Percentiles rank a stretch among this genome's conserved stretches.
Evolutionary conservation across 2,329 filamentous ascomycete genomes (phyloP).

Genomic region (Ophiostoma triangulosporum): DNA sequence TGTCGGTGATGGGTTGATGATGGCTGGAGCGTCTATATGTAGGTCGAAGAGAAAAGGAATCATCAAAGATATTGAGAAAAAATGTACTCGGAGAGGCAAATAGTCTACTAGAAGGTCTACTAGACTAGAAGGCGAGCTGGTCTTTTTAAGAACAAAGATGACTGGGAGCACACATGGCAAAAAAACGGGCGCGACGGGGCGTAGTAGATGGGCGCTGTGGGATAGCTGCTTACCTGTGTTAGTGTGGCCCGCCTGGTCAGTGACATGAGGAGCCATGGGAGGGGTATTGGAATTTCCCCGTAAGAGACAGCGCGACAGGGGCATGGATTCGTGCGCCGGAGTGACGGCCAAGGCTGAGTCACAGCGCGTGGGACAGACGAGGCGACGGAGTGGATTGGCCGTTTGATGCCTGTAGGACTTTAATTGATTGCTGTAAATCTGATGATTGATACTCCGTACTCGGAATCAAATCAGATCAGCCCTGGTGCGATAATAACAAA

Average conservation of each 20-base stretch:
- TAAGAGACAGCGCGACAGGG: background rate
- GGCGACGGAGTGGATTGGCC: background rate
- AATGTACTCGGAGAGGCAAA: background rate
- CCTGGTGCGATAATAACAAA: too few species aligned
- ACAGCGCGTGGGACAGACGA: background rate
- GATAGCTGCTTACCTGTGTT: background rate
- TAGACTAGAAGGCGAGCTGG: background rate
- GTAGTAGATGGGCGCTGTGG: background rate
- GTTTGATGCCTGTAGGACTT: background rate
- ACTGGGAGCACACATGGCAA: background rate
- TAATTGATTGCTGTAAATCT: background rate
- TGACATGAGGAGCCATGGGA: background rate
- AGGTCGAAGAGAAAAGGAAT: too few species aligned
- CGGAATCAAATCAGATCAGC: too few species aligned
- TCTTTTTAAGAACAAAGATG: background rate
- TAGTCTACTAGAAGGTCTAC: background rate
- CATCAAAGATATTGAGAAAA: too few species aligned
- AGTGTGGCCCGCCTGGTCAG: background rate
- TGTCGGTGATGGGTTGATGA: background rate
- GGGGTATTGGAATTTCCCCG: background rate
- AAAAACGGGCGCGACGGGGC: background rate
- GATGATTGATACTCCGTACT: background rate
- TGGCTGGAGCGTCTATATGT: too few species aligned
- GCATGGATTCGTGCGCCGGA: background rate
- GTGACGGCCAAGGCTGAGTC: conserved; percentile 2